These are phyloP conservation scores for Triadica sebifera DNA, from an alignment of 345 rosid genomes.

Conservation along the genomic window DNA sequence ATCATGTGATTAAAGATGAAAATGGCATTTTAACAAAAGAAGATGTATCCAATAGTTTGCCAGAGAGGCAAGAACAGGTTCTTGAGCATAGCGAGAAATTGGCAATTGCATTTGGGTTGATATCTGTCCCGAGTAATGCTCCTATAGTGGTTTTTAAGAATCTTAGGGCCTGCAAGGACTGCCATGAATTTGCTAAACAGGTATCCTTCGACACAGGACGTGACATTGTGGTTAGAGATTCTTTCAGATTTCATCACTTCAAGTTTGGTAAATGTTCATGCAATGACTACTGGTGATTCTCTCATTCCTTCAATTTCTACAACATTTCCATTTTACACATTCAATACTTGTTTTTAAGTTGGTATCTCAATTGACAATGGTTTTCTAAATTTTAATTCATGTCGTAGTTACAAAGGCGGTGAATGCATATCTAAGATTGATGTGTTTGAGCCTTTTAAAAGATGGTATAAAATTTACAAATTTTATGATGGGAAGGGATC, in stretches of 20 bases:
- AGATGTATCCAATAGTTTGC: constrained; percentile 36
- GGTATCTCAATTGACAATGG: no score
- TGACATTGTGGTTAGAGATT: constrained; percentile 55
- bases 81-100: constrained; percentile 76
- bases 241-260: constrained; percentile 70
- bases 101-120: constrained; percentile 68
- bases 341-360: not conserved
- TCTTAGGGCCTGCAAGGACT: constrained; percentile 65
- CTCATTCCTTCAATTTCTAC: not conserved
- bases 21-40: constrained; percentile 35
- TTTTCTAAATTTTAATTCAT: no score
- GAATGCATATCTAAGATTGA: no score
- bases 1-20: constrained; percentile 17
- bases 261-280: constrained; percentile 67
- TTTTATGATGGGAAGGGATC: no score
- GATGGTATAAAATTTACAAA: no score
- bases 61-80: constrained; percentile 54
- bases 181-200: constrained; percentile 73
- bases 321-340: not conserved
- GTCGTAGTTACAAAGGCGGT: no score
- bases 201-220: constrained; percentile 51
- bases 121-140: constrained; percentile 40
- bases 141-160: constrained; percentile 67
- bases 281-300: constrained; percentile 63
- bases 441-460: no score